These are phyloP conservation scores for Iris pallida DNA, from an alignment of 116 monocot genomes.

Conservation along the genomic window DNA sequence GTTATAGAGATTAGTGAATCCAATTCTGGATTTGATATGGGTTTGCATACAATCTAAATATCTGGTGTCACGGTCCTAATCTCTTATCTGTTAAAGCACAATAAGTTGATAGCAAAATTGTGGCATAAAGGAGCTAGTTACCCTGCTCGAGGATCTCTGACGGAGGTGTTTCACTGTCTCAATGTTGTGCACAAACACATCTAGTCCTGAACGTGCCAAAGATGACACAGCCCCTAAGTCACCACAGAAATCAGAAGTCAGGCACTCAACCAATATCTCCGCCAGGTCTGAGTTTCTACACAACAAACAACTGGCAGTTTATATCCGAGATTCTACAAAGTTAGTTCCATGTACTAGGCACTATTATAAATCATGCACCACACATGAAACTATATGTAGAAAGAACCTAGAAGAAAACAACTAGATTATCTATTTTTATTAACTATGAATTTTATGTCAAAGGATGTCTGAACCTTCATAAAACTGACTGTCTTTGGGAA, in stretches of 20 bases:
- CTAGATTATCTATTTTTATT: background rate
- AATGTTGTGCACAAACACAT: conserved; percentile 96
- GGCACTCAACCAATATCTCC: conserved; percentile 82
- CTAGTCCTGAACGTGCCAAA: conserved; percentile 63
- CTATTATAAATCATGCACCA: too few species aligned
- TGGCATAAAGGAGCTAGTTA: conserved; percentile 12
- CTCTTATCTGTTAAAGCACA: too few species aligned
- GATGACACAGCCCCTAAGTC: conserved; percentile 68
- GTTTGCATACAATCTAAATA: too few species aligned
- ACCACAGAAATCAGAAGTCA: conserved; percentile 94
- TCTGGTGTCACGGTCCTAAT: too few species aligned
- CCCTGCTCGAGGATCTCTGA: conserved; percentile 93
- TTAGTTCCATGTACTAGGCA: too few species aligned
- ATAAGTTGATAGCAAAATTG: background rate
- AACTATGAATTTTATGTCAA: background rate
- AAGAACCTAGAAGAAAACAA: too few species aligned
- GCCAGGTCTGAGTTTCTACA: conserved; percentile 76
- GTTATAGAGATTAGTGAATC: too few species aligned
- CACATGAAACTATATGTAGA: too few species aligned
- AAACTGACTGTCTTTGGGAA: conserved; percentile 78
- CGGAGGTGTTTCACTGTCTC: conserved; percentile 90
- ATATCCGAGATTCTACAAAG: conserved; percentile 8
- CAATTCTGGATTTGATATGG: too few species aligned
- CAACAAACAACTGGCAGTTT: conserved; percentile 1
- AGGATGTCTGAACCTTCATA: conserved; percentile 54